Conservation (phyloP, 768 basidiomycete genomes). For the Suillus bovinus region DNA sequence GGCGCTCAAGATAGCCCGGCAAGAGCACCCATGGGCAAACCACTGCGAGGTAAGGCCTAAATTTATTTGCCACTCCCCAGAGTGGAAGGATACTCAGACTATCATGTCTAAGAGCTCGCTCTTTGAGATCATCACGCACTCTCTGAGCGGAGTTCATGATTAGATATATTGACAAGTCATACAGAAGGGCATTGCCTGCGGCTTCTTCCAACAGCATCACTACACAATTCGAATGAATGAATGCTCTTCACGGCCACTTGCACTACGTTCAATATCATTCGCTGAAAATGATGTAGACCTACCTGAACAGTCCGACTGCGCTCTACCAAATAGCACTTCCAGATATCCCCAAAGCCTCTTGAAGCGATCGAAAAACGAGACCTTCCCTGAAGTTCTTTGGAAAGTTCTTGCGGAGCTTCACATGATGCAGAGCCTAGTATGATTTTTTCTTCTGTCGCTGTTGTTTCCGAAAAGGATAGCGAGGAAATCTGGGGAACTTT, state of each 20-base stretch:
- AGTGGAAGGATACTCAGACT: conserved; percentile 23
- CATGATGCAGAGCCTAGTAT: not conserved
- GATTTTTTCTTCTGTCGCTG: not conserved
- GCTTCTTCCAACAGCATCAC: not conserved
- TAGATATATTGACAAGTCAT: not conserved
- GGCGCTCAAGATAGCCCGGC: conserved; percentile 18
- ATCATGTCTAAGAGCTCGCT: conserved; percentile 22
- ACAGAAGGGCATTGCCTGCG: not conserved
- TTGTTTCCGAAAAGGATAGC: not conserved
- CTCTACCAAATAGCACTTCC: too few relatives aligned
- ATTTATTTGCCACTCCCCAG: conserved; percentile 17
- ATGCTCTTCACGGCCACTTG: conserved; percentile 6
- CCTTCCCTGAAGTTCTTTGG: too few relatives aligned
- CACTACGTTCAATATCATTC: not conserved
- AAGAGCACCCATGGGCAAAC: conserved; percentile 24
- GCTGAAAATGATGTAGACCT: not conserved
- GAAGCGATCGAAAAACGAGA: too few relatives aligned
- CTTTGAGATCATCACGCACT: conserved; percentile 20
- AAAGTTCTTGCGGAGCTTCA: not conserved
- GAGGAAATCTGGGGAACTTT: not conserved
- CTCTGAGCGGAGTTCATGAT: conserved; percentile 9
- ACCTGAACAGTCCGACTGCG: not conserved
- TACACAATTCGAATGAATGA: not conserved
- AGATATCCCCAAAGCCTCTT: too few relatives aligned
- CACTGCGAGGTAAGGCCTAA: conserved; percentile 21